Base-by-base conservation (phyloP, 176 grass and related monocot genomes). In the Typha latifolia region DNA sequence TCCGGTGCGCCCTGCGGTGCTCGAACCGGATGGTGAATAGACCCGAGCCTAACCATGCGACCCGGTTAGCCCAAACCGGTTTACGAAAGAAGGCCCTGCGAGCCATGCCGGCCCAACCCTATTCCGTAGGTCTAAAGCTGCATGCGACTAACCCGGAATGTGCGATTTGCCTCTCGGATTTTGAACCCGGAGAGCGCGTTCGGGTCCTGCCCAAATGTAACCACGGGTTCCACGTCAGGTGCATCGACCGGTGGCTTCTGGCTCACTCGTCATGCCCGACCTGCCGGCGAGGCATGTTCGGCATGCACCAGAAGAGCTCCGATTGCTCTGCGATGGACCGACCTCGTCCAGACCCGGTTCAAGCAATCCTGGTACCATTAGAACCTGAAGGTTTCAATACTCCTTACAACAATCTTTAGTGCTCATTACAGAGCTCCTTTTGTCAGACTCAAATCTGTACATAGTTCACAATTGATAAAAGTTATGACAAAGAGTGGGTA, bases 231-330 rank as follows among this genome's bases (percentile, higher is more conserved):
- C 92, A 96, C 59, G 88, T 88, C 62, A 52, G 77, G 49, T 96
- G 92, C 80, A 86, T 96, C 67, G 92, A 96, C 75, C 82, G 85
- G 20, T 96, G 92, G 92, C 85, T 96, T 49, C 26, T 91, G 64
- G 80, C 71, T 4, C 65, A 85, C 37, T 89, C 82, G 0, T 86
- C 92, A 0, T 96, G 92, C 84, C 92, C 92, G 2, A 96, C 80
- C 13, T 96, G 92, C 68, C 78, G 88, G 61, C 80, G 73, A 32
- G 75, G 77, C 49, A 61, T 91, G 71, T 91, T 84, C 4, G 85
- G 71, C 10, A 21, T 57, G 55, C 82, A 57, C 15, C 61, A 66
- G 19, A 96, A 86, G 82, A 23, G 73, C 24, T 84, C 80, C 5
- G 82, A 77, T 21, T 89, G 88, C 82, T 53, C 74, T 10, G 82